These are phyloP conservation scores for Umbelopsis sp. DNA, from an alignment of 371 early-diverging fungal genomes.

Conservation along the genomic window DNA sequence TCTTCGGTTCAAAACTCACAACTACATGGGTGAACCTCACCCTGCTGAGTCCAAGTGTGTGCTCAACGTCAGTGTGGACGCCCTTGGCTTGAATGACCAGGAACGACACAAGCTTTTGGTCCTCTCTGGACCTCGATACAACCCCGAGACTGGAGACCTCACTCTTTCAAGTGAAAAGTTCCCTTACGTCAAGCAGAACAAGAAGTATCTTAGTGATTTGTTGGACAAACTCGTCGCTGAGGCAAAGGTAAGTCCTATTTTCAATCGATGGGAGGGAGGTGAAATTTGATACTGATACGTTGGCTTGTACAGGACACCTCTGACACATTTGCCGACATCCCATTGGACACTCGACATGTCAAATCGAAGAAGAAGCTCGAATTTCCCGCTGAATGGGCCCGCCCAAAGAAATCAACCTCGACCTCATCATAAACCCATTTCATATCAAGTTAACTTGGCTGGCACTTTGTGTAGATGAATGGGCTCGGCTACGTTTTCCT, in stretches of 20 bases:
- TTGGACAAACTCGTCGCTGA: constrained; percentile 59
- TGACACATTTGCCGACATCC: constrained; percentile 66
- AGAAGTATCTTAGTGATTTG: constrained; percentile 64
- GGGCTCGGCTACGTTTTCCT: background rate
- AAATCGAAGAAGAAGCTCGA: constrained; percentile 54
- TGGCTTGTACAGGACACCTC: constrained; percentile 34
- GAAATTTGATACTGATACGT: background rate
- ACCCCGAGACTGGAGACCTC: constrained; percentile 55
- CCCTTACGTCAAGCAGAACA: constrained; percentile 68
- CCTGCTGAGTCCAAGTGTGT: constrained; percentile 66
- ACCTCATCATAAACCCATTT: background rate
- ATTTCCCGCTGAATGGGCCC: constrained; percentile 72
- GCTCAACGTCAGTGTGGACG: constrained; percentile 55
- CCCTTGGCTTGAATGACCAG: constrained; percentile 49
- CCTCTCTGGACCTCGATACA: constrained; percentile 63
- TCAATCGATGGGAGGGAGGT: background rate
- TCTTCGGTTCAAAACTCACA: constrained; percentile 60
- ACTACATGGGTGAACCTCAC: constrained; percentile 65
- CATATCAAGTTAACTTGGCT: background rate
- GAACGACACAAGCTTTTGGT: constrained; percentile 65
- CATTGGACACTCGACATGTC: constrained; percentile 58
- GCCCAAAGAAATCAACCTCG: constrained; percentile 26
- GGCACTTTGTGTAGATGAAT: background rate
- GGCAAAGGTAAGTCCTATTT: constrained; percentile 45
- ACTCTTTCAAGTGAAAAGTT: constrained; percentile 68